These are phyloP conservation scores for Trichoderma harzianum DNA, from an alignment of 2,329 filamentous ascomycete species.

Conservation along the genomic window DNA sequence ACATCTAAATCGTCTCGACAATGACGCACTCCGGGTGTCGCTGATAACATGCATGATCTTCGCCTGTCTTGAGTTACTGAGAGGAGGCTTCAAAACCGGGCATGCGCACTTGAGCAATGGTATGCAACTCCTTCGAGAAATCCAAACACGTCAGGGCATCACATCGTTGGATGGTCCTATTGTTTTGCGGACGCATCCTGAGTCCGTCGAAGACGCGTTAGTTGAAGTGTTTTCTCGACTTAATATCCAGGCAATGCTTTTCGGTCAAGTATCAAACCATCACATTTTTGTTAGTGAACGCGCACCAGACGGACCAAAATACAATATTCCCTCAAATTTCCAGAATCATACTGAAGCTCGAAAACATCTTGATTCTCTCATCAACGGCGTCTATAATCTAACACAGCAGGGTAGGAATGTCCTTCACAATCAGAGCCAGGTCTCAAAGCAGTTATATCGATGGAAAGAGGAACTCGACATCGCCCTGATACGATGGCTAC, in stretches of 20 bases:
- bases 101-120: constrained; percentile 32
- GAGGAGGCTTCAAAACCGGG: constrained; percentile 29
- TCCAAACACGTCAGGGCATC: constrained; percentile 6
- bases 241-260: constrained; percentile 28
- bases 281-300: constrained; percentile 4
- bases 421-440: not conserved
- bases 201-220: constrained; percentile 20
- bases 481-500: not conserved
- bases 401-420: not conserved
- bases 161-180: not conserved
- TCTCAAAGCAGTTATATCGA: not conserved
- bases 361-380: constrained; percentile 5
- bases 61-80: constrained; percentile 38
- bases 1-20: constrained; percentile 26
- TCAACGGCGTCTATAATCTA: constrained; percentile 6
- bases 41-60: constrained; percentile 43
- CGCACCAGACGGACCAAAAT: constrained; percentile 17
- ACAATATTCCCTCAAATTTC: constrained; percentile 8
- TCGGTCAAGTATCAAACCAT: constrained; percentile 27
- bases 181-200: constrained; percentile 9
- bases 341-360: not conserved
- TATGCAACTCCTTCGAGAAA: constrained; percentile 28
- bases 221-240: constrained; percentile 29
- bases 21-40: constrained; percentile 32
- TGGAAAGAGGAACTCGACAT: not conserved